Evolutionary conservation across 2,329 filamentous ascomycete genomes (phyloP), one percentile per base, ranked within the genome.

Genomic region (Ophiosphaerella herpotricha): DNA sequence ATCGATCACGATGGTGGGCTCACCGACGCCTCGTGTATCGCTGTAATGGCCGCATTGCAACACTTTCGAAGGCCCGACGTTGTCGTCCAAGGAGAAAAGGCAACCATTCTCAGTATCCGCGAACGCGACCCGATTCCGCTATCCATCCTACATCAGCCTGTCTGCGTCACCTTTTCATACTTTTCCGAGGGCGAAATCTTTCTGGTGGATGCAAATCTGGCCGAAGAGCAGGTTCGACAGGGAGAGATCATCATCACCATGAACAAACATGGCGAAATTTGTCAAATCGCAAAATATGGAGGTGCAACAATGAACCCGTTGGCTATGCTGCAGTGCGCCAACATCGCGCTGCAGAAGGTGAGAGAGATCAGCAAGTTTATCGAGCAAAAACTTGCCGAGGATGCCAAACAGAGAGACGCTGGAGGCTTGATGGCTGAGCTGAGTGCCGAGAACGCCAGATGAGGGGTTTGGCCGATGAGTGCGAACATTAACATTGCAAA

Each of bases 41-140:
- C 90, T 26, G 86, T 96, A 44, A 87, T 97, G 60, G 89, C 93
- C 1, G 91, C 90, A 2, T 79, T 99, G 58, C 87, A 90, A 55
- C 93, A 97, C 76, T 99, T 96, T 76, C 85, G 90, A 55, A 87
- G 92, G 67, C 92, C 91, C 1, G 94, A 97, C 71, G 90, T 92
- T 5, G 87, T 86, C 61, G 89, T 97, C 31, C 87, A 91, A 64
- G 91, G 90, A 49, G 91, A 92, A 63, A 83, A 85, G 26, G 83
- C 97, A 57, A 95, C 89, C 1, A 85, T 97, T 37, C 96, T 93
- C 75, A 89, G 87, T 2, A 75, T 88, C 3, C 85, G 89, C 11
- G 93, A 99, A 77, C 83, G 94, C 56, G 92, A 96, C 57, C 93
- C 93, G 0, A 90, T 97, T 39, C 87, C 91, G 39, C 80, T 99